Evolutionary conservation across 1,284 basidiomycete genomes (phyloP).

Genomic region (Moesziomyces sp.): DNA sequence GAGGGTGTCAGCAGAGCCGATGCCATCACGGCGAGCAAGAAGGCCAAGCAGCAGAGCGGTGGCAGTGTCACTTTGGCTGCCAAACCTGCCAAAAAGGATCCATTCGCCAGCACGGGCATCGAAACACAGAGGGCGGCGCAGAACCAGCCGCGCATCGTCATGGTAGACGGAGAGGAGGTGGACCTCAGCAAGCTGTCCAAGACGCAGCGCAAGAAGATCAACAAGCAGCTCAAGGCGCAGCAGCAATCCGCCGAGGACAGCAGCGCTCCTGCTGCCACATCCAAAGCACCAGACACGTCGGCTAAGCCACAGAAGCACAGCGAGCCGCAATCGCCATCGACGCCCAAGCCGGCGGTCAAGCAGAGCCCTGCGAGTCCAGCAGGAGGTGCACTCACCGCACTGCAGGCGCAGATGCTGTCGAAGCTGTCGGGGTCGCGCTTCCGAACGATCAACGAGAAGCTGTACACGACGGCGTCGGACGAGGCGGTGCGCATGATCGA

Average conservation of each 20-base stretch:
- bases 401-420: constrained; percentile 57
- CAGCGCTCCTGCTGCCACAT: neutral
- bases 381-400: constrained; percentile 34
- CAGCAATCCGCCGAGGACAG: neutral
- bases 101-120: constrained; percentile 36
- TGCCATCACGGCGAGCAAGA: constrained; percentile 22
- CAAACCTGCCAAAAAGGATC: constrained; percentile 34
- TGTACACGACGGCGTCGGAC: constrained; percentile 60
- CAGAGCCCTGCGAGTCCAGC: neutral
- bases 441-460: constrained; percentile 66
- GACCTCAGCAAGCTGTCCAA: constrained; percentile 52
- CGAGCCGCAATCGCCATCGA: neutral
- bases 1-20: constrained; percentile 31
- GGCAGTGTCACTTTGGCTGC: neutral
- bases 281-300: neutral
- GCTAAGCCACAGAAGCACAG: neutral
- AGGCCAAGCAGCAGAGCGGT: constrained; percentile 17
- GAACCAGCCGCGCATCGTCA: constrained; percentile 29
- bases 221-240: constrained; percentile 45
- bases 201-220: constrained; percentile 60
- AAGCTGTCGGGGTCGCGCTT: constrained; percentile 66
- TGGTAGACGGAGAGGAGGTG: constrained; percentile 20
- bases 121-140: constrained; percentile 34
- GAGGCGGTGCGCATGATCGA: constrained; percentile 59
- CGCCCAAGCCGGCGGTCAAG: neutral